Conservation (phyloP, 73 alveolate species). For the Uronychia setigera region DNA sequence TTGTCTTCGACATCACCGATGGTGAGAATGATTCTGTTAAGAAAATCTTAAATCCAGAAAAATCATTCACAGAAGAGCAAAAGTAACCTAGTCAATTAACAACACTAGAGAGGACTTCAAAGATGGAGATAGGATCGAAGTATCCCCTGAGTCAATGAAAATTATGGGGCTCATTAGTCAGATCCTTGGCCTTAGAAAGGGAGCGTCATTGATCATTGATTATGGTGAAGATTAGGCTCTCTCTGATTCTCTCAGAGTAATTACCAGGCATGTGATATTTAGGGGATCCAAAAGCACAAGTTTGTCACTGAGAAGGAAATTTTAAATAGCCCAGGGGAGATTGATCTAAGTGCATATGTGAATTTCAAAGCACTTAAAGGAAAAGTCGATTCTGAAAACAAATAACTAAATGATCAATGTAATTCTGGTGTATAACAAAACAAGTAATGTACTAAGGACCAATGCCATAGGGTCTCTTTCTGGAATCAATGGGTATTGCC, state of each 20-base stretch:
- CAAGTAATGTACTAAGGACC: slow-evolving; percentile 49
- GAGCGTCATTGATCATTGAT: slow-evolving; percentile 83
- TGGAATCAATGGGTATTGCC: slow-evolving; percentile 86
- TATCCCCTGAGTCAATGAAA: slow-evolving; percentile 65
- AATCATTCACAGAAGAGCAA: slow-evolving; percentile 67
- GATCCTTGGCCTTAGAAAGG: slow-evolving; percentile 53
- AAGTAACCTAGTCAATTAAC: not conserved
- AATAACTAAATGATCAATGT: slow-evolving; percentile 7
- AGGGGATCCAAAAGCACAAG: slow-evolving; percentile 84
- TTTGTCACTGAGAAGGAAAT: slow-evolving; percentile 62
- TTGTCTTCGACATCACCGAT: slow-evolving; percentile 47
- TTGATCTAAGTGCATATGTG: slow-evolving; percentile 88
- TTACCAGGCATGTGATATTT: not conserved
- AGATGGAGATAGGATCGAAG: slow-evolving; percentile 82
- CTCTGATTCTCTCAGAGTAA: slow-evolving; percentile 67
- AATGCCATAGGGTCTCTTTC: slow-evolving; percentile 80
- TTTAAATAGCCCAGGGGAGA: slow-evolving; percentile 77
- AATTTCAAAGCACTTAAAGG: slow-evolving; percentile 71
- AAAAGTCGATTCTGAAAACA: slow-evolving; percentile 54
- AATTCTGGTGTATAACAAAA: no score
- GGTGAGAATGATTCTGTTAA: slow-evolving; percentile 69
- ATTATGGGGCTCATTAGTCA: slow-evolving; percentile 64
- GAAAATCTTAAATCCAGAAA: slow-evolving; percentile 80
- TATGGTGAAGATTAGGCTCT: slow-evolving; percentile 91
- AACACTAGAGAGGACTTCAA: slow-evolving; percentile 34